phyloP scores from a whole-genome alignment of 2,329 filamentous ascomycete species.

The Fusarium bulbicola region DNA sequence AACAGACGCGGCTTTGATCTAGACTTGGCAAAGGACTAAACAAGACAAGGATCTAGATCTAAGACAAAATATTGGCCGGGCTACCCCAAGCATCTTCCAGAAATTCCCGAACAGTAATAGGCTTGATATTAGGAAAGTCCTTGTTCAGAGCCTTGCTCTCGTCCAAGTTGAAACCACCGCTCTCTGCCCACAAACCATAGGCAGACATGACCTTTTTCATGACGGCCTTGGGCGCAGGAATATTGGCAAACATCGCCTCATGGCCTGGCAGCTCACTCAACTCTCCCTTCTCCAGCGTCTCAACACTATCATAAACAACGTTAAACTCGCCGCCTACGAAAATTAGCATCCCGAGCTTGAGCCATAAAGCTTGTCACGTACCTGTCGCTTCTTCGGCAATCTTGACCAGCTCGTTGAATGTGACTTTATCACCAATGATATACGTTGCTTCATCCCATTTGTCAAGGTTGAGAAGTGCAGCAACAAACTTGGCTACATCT shows the following conservation, averaged over 20 bases:
- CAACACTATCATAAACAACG: neutral
- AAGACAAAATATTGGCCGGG: neutral
- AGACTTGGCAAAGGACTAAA: neutral
- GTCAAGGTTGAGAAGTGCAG: neutral
- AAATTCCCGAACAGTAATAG: neutral
- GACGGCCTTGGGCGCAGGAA: neutral
- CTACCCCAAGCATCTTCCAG: neutral
- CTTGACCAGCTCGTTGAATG: neutral
- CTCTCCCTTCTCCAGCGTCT: neutral
- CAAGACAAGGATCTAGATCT: neutral
- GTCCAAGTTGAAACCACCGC: neutral
- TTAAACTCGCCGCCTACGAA: neutral
- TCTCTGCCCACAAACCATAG: neutral
- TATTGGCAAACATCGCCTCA: neutral
- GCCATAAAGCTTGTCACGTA: fast-evolving
- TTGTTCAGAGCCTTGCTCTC: neutral
- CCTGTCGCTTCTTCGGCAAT: slow-evolving; percentile 4
- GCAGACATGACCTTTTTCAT: neutral
- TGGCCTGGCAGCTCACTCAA: slow-evolving; percentile 8
- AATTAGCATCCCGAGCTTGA: neutral
- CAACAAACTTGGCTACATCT: neutral
- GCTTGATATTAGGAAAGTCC: neutral
- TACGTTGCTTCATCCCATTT: slow-evolving; percentile 6
- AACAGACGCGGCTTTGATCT: neutral
- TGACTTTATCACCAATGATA: slow-evolving; percentile 10